These are phyloP conservation scores for Plasmodium gonderi DNA, from an alignment of 169 alveolate genomes.

Conservation along the genomic window DNA sequence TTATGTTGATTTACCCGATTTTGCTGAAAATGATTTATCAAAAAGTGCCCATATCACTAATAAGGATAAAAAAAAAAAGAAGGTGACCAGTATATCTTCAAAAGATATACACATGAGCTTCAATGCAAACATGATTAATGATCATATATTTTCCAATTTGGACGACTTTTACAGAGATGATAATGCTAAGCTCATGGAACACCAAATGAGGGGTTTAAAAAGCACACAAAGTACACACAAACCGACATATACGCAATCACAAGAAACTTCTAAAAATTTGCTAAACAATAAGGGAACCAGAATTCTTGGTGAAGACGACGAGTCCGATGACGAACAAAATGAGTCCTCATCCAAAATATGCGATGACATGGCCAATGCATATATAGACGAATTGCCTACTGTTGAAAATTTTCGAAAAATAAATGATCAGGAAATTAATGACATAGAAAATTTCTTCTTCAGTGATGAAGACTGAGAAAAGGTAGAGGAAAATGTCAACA, in stretches of 20 bases:
- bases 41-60: constrained; percentile 33
- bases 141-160: constrained; percentile 10
- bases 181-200: neutral
- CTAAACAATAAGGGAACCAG: constrained; percentile 46
- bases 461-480: constrained; percentile 3
- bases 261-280: neutral
- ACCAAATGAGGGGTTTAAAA: neutral
- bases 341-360: neutral
- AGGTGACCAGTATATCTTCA: constrained; percentile 15
- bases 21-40: constrained; percentile 32
- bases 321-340: constrained; percentile 41
- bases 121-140: neutral
- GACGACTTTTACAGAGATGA: constrained; percentile 66
- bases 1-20: constrained; percentile 37
- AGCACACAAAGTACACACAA: neutral
- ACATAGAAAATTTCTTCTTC: constrained; percentile 57
- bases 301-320: constrained; percentile 68
- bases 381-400: neutral
- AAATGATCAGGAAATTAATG: constrained; percentile 26
- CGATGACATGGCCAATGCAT: too few species aligned
- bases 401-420: neutral
- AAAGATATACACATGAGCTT: constrained; percentile 6
- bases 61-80: neutral
- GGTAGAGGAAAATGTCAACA: neutral
- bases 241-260: too few species aligned